phyloP scores from a whole-genome alignment of 2,329 filamentous ascomycete species.

The Hymenoscyphus fructigenus region DNA sequence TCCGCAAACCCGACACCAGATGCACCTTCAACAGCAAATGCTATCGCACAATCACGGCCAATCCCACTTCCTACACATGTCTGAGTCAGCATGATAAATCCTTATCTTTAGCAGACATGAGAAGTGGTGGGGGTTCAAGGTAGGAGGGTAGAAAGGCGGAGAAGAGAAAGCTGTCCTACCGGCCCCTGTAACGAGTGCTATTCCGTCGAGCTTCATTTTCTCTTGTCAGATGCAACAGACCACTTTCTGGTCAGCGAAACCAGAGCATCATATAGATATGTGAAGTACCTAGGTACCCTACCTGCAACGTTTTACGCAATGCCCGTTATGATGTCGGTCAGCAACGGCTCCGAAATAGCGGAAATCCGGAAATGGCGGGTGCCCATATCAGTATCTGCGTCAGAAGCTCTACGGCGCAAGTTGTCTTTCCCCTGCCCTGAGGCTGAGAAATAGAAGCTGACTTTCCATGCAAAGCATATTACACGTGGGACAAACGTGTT shows the following conservation, averaged over 20 bases:
- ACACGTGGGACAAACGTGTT: constrained; percentile 4
- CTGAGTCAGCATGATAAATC: constrained; percentile 3
- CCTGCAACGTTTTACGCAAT: neutral
- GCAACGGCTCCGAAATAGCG: neutral
- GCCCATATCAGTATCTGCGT: neutral
- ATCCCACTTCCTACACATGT: neutral
- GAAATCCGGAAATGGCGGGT: neutral
- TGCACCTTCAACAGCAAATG: constrained; percentile 2
- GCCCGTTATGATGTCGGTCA: neutral
- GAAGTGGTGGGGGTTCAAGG: neutral
- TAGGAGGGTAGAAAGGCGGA: neutral
- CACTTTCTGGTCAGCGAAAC: neutral
- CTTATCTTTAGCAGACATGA: neutral
- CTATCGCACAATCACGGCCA: constrained; percentile 5
- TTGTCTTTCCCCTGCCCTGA: neutral
- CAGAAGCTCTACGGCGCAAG: neutral
- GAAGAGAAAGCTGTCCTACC: neutral
- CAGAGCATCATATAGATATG: neutral
- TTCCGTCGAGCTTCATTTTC: constrained; percentile 6
- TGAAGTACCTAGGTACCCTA: neutral
- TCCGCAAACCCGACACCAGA: neutral
- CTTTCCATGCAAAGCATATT: neutral
- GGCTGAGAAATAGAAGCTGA: neutral
- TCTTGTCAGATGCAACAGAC: neutral
- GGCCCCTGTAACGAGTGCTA: constrained; percentile 4